These are phyloP conservation scores for Nemania sp. DNA, from an alignment of 2,329 filamentous ascomycete species.

Conservation along the genomic window DNA sequence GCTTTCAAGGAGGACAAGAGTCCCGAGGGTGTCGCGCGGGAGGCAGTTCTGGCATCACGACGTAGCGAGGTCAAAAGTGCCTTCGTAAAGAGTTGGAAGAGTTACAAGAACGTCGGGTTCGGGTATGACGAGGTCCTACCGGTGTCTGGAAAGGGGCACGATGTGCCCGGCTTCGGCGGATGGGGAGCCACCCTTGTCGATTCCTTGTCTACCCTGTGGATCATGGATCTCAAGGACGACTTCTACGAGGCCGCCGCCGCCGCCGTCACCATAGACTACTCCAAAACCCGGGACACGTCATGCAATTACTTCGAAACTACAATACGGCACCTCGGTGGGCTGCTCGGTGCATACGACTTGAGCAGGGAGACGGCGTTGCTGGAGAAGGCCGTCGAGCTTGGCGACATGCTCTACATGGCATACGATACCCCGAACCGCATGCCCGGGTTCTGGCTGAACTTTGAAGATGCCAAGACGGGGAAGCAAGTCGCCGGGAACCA, in stretches of 20 bases:
- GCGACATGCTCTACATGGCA: constrained; percentile 52
- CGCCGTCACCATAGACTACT: constrained; percentile 55
- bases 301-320: constrained; percentile 53
- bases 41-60: constrained; percentile 36
- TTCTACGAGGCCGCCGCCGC: constrained; percentile 59
- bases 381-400: constrained; percentile 51
- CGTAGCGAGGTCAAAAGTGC: constrained; percentile 47
- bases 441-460: constrained; percentile 63
- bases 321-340: constrained; percentile 52
- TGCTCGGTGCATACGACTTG: constrained; percentile 52
- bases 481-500: constrained; percentile 41
- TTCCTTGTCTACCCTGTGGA: constrained; percentile 63
- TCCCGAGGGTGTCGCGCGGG: constrained; percentile 32
- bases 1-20: constrained; percentile 36
- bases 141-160: constrained; percentile 36
- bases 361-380: constrained; percentile 48
- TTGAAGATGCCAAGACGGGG: constrained; percentile 43
- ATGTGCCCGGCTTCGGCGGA: constrained; percentile 38
- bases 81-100: constrained; percentile 52
- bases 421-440: constrained; percentile 56
- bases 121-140: constrained; percentile 39
- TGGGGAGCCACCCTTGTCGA: constrained; percentile 65
- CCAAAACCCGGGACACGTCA: constrained; percentile 44
- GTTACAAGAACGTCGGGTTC: constrained; percentile 49
- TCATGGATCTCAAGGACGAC: constrained; percentile 63